Conservation (phyloP, 805 yeast species). For the Cyberlindnera euphorbiiphila region DNA sequence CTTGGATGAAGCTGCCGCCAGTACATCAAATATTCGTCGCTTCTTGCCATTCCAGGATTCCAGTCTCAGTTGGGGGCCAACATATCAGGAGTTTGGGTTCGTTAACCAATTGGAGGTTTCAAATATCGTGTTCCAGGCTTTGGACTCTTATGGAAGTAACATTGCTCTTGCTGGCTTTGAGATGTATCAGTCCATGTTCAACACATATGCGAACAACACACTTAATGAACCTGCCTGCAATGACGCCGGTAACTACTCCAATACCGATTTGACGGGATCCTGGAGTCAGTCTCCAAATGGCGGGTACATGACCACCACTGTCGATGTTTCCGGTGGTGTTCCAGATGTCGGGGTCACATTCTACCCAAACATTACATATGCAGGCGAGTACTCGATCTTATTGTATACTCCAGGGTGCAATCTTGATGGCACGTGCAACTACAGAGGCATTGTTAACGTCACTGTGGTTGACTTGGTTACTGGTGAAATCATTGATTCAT, state of each 20-base stretch:
- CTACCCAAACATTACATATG: slow-evolving; percentile 62
- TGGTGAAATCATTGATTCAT: slow-evolving; percentile 36
- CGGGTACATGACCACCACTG: slow-evolving; percentile 33
- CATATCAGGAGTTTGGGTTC: slow-evolving; percentile 81
- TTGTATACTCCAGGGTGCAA: slow-evolving; percentile 87
- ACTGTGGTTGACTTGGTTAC: slow-evolving; percentile 47
- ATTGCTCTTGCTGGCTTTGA: slow-evolving; percentile 74
- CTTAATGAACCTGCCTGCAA: slow-evolving; percentile 66
- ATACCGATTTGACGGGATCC: slow-evolving; percentile 28
- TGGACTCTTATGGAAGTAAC: slow-evolving; percentile 63
- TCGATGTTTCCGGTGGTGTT: slow-evolving; percentile 32
- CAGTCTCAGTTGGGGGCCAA: slow-evolving; percentile 33
- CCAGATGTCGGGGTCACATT: slow-evolving; percentile 43
- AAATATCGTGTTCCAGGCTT: slow-evolving; percentile 57
- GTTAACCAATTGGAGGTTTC: slow-evolving; percentile 61
- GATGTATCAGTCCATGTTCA: slow-evolving; percentile 50
- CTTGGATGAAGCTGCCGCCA: slow-evolving; percentile 26
- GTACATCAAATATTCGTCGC: slow-evolving; percentile 11
- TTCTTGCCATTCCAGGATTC: slow-evolving; percentile 30
- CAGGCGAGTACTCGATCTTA: slow-evolving; percentile 72
- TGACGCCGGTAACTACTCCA: slow-evolving; percentile 19
- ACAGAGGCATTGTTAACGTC: slow-evolving; percentile 77
- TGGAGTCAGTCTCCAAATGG: slow-evolving; percentile 31
- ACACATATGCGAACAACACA: slow-evolving; percentile 70
- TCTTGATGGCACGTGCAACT: slow-evolving; percentile 58